phyloP scores from a whole-genome alignment of 2,329 filamentous ascomycete species.

The Aspergillus sp. region DNA sequence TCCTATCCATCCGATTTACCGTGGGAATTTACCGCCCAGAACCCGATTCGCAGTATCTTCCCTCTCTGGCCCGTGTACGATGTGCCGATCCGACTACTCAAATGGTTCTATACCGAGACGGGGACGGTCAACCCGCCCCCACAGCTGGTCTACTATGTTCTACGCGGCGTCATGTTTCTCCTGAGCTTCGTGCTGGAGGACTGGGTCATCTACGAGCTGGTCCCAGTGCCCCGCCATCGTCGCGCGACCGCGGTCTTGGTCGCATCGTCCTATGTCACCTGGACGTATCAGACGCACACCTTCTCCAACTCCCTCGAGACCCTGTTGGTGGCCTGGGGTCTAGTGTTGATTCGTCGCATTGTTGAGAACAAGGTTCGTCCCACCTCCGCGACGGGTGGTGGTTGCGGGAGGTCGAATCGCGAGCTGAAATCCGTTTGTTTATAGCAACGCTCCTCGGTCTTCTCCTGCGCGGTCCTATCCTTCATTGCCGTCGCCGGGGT shows the following conservation, averaged over 20 bases:
- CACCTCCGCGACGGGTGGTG: not conserved
- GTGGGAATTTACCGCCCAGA: constrained; percentile 90
- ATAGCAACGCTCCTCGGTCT: constrained; percentile 71
- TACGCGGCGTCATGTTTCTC: constrained; percentile 88
- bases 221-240: constrained; percentile 70
- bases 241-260: constrained; percentile 77
- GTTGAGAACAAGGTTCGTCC: constrained; percentile 66
- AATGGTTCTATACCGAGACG: constrained; percentile 88
- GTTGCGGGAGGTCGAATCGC: not conserved
- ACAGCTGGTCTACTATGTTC: constrained; percentile 82
- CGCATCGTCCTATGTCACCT: constrained; percentile 95
- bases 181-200: constrained; percentile 96
- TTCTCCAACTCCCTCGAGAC: constrained; percentile 98
- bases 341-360: constrained; percentile 88
- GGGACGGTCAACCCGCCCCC: constrained; percentile 72
- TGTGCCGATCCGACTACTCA: constrained; percentile 85
- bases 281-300: constrained; percentile 97
- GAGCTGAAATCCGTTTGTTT: constrained; percentile 13
- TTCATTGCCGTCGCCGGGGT: constrained; percentile 80
- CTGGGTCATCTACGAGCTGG: constrained; percentile 92
- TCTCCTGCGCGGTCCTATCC: constrained; percentile 75
- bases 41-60: constrained; percentile 92
- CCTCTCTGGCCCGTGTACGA: constrained; percentile 96
- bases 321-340: constrained; percentile 84
- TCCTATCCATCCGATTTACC: constrained; percentile 85